phyloP scores from a whole-genome alignment of 2,329 filamentous ascomycete genomes.

The Blumeria graminis region DNA sequence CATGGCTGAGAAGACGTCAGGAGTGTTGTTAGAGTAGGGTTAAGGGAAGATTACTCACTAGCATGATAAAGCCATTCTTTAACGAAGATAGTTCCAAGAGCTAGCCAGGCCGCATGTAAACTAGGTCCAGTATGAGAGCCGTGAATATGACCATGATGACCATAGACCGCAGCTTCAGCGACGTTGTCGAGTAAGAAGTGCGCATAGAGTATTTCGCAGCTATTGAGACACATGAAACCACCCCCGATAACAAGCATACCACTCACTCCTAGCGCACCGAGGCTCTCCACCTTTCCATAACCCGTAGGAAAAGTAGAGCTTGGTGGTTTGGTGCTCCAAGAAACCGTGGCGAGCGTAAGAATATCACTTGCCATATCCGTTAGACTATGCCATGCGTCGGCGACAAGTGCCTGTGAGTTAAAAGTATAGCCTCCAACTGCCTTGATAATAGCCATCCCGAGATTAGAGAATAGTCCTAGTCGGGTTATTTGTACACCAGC shows the following conservation, averaged over 20 bases:
- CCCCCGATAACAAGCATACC: conserved; percentile 75
- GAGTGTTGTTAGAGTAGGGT: too few relatives aligned
- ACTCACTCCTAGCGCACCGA: conserved; percentile 82
- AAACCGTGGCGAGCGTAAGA: conserved; percentile 80
- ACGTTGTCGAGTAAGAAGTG: conserved; percentile 45
- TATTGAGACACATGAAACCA: conserved; percentile 73
- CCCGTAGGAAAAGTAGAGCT: conserved; percentile 67
- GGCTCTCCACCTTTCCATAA: conserved; percentile 92
- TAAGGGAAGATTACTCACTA: conserved; percentile 34
- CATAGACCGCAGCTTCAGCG: conserved; percentile 27
- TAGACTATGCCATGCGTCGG: conserved; percentile 86
- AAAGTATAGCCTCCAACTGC: conserved; percentile 81
- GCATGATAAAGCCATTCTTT: conserved; percentile 97
- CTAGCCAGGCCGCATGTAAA: conserved; percentile 86
- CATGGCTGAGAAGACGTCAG: conserved; percentile 36
- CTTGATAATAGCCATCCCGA: conserved; percentile 85
- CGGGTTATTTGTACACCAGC: conserved; percentile 84
- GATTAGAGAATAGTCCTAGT: conserved; percentile 68
- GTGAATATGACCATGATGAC: conserved; percentile 44
- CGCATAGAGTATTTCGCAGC: conserved; percentile 41
- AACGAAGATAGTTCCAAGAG: conserved; percentile 65
- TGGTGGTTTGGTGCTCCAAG: conserved; percentile 72
- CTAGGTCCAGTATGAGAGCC: conserved; percentile 40
- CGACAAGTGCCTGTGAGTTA: conserved; percentile 79
- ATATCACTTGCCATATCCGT: conserved; percentile 90